Conservation (phyloP, 192 early-diverging fungal species). For the Podila epicladia region DNA sequence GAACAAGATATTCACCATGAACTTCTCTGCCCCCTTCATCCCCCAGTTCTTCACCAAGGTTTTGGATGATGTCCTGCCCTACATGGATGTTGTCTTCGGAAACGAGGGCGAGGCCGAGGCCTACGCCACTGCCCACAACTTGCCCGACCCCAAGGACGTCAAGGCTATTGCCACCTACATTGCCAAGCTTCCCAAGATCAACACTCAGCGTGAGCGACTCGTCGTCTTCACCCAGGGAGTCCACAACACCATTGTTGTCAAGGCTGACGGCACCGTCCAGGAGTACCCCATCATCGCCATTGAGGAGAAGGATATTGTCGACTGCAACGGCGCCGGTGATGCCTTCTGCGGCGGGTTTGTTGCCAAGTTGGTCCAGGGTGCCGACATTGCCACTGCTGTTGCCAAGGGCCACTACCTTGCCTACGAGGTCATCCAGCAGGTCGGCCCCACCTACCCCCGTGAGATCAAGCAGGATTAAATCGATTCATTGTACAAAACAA, state of each 20-base stretch:
- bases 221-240: constrained; percentile 95
- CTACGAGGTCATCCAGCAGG: constrained; percentile 82
- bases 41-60: constrained; percentile 91
- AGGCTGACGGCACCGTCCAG: constrained; percentile 70
- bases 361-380: constrained; percentile 81
- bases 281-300: constrained; percentile 70
- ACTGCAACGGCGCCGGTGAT: constrained; percentile 99
- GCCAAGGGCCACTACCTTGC: constrained; percentile 94
- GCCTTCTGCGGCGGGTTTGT: constrained; percentile 96
- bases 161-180: constrained; percentile 85
- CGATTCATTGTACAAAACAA: neutral
- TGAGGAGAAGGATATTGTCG: constrained; percentile 79
- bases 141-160: constrained; percentile 71
- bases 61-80: constrained; percentile 81
- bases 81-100: constrained; percentile 94
- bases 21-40: constrained; percentile 97
- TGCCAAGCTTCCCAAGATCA: constrained; percentile 84
- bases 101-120: constrained; percentile 97
- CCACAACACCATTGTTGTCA: constrained; percentile 77
- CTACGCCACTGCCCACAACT: constrained; percentile 78
- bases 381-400: constrained; percentile 70
- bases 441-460: constrained; percentile 78
- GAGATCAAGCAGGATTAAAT: constrained; percentile 26
- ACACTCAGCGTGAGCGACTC: constrained; percentile 74
- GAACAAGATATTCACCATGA: constrained; percentile 90